Percentiles rank a stretch among this genome's conserved stretches.
phyloP scores from a whole-genome alignment of 108 stramenopile genomes.

The Nitzschia palea region DNA sequence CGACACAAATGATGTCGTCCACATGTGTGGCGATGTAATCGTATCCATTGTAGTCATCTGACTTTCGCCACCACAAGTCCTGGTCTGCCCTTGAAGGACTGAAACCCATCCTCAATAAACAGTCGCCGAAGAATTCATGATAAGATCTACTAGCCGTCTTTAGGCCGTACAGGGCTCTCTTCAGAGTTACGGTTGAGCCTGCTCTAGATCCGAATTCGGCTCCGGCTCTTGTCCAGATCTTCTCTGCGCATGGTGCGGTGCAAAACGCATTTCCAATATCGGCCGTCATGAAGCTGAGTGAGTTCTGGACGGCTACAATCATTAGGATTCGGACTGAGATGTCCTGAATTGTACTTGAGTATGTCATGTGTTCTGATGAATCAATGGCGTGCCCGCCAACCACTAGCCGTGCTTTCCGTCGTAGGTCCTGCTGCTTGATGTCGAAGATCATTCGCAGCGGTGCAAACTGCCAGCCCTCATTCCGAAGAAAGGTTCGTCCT shows the following conservation, averaged over 20 bases:
- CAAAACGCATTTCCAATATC: constrained; percentile 5
- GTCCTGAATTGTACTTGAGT: no score
- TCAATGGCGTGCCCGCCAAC: no score
- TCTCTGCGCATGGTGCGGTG: constrained; percentile 13
- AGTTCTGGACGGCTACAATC: no score
- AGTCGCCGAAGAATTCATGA: constrained; percentile 9
- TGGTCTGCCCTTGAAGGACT: not conserved
- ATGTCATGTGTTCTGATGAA: no score
- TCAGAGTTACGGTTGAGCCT: constrained; percentile 23
- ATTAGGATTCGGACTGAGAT: no score
- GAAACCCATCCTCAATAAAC: constrained; percentile 13
- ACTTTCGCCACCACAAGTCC: constrained; percentile 13
- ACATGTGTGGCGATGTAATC: constrained; percentile 37
- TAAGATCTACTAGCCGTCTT: not conserved
- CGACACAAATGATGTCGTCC: constrained; percentile 29
- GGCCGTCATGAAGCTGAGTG: no score
- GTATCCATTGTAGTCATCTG: constrained; percentile 4
- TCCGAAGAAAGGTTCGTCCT: no score
- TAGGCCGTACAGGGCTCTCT: constrained; percentile 43
- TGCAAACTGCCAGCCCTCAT: no score
- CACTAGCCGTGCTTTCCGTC: no score
- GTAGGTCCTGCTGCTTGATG: no score
- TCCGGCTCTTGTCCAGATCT: constrained; percentile 37
- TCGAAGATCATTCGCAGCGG: no score
- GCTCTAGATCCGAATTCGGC: constrained; percentile 31